Conservation (phyloP, 352 stramenopile genomes). For the Phytophthora brassicae region DNA sequence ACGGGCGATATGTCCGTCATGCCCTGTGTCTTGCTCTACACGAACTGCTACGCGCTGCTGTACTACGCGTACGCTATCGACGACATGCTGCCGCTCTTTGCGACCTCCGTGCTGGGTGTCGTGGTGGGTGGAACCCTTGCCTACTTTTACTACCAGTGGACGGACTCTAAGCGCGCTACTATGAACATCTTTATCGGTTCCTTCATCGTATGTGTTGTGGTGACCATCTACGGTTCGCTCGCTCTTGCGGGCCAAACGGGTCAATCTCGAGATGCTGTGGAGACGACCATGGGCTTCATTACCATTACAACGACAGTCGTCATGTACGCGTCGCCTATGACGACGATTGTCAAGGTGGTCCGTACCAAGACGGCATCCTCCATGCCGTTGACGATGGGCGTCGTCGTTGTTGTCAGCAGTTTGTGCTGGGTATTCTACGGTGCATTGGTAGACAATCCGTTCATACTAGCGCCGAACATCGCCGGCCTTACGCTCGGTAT, state of each 20-base stretch:
- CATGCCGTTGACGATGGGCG: constrained; percentile 49
- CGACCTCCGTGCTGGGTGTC: constrained; percentile 32
- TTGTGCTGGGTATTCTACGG: constrained; percentile 43
- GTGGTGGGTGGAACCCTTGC: constrained; percentile 29
- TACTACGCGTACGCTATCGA: constrained; percentile 44
- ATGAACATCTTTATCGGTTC: constrained; percentile 21
- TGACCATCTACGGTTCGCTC: constrained; percentile 46
- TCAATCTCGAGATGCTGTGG: constrained; percentile 19
- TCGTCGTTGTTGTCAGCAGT: constrained; percentile 43
- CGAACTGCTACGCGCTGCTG: constrained; percentile 19
- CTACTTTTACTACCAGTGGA: constrained; percentile 42
- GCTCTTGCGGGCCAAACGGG: constrained; percentile 25
- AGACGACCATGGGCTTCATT: constrained; percentile 24
- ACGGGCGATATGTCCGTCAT: constrained; percentile 28
- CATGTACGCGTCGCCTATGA: constrained; percentile 47
- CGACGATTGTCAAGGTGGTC: constrained; percentile 40
- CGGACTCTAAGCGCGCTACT: constrained; percentile 24
- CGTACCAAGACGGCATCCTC: constrained; percentile 40
- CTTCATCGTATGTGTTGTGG: constrained; percentile 32
- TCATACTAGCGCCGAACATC: constrained; percentile 37
- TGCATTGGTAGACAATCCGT: constrained; percentile 27
- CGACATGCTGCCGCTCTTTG: constrained; percentile 38
- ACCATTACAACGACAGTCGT: constrained; percentile 36
- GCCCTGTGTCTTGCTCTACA: constrained; percentile 21
- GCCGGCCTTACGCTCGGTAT: constrained; percentile 24